These are phyloP conservation scores for Verticillium alfalfae DNA, from an alignment of 2,329 filamentous ascomycete genomes.

Conservation along the genomic window DNA sequence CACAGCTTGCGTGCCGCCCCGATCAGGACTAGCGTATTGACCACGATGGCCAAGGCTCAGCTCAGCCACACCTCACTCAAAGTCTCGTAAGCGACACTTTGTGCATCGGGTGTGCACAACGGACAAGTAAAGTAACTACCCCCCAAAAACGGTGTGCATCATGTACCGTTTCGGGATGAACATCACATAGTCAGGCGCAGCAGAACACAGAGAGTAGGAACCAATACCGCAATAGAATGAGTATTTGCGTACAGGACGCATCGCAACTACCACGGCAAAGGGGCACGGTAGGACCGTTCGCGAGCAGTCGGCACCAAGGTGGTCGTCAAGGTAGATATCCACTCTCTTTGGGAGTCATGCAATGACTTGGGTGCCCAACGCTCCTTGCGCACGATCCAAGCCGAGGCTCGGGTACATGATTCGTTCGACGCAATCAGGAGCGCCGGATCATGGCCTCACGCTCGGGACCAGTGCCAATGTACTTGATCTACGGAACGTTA, in stretches of 20 bases:
- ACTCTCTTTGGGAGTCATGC: not conserved
- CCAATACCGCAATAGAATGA: constrained; percentile 3
- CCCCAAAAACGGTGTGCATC: too few species aligned
- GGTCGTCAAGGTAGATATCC: constrained; percentile 3
- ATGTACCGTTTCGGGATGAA: too few species aligned
- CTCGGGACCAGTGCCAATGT: constrained; percentile 61
- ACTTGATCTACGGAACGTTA: constrained; percentile 38
- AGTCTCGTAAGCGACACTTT: too few species aligned
- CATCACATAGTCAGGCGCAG: not conserved
- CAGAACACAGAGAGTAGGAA: constrained; percentile 2
- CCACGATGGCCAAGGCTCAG: too few species aligned
- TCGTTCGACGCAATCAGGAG: constrained; percentile 4
- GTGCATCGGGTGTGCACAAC: too few species aligned
- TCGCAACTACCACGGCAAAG: constrained; percentile 4
- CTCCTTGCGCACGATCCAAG: constrained; percentile 7
- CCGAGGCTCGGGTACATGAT: constrained; percentile 4
- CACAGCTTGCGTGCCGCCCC: too few species aligned
- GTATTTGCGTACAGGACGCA: constrained; percentile 4
- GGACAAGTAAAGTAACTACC: too few species aligned
- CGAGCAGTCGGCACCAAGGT: not conserved
- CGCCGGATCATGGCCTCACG: constrained; percentile 57
- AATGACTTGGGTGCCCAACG: constrained; percentile 6
- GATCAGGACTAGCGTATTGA: too few species aligned
- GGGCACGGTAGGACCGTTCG: not conserved
- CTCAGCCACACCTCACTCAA: too few species aligned